A percentile compares a stretch with the other conserved stretches of the same genome.
phyloP scores from a whole-genome alignment of 495 filamentous ascomycete genomes.

The Hyphodiscus hymeniophilus region DNA sequence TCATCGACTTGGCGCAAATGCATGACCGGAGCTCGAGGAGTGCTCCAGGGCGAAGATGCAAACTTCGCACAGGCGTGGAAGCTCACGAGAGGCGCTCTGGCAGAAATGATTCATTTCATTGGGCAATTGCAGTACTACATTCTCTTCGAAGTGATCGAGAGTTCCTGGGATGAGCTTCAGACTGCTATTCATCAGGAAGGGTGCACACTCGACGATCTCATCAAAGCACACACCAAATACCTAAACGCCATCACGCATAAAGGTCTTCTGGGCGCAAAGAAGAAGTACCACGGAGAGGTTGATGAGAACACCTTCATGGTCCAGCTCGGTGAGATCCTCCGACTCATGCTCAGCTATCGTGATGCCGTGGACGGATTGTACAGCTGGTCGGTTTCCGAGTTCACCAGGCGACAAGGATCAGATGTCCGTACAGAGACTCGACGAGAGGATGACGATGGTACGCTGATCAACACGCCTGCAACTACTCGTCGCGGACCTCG shows the following conservation, averaged over 20 bases:
- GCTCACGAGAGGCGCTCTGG: constrained; percentile 71
- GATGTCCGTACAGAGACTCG: constrained; percentile 63
- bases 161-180: constrained; percentile 83
- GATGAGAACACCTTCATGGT: constrained; percentile 78
- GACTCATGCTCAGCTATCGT: constrained; percentile 88
- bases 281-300: constrained; percentile 26
- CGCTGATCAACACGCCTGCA: constrained; percentile 18
- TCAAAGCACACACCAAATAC: constrained; percentile 83
- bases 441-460: constrained; percentile 34
- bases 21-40: constrained; percentile 90
- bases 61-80: constrained; percentile 83
- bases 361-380: constrained; percentile 93
- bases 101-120: constrained; percentile 98
- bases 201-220: constrained; percentile 90
- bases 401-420: constrained; percentile 79
- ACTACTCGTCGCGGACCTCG: constrained; percentile 21
- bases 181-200: constrained; percentile 69
- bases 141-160: constrained; percentile 95
- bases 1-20: constrained; percentile 86
- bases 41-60: constrained; percentile 74
- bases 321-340: constrained; percentile 86
- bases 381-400: constrained; percentile 87
- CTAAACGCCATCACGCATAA: constrained; percentile 93
- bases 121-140: constrained; percentile 98
- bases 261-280: constrained; percentile 73